These are phyloP conservation scores for Phtheirospermum japonicum DNA, from an alignment of 257 asterid species.

Conservation along the genomic window DNA sequence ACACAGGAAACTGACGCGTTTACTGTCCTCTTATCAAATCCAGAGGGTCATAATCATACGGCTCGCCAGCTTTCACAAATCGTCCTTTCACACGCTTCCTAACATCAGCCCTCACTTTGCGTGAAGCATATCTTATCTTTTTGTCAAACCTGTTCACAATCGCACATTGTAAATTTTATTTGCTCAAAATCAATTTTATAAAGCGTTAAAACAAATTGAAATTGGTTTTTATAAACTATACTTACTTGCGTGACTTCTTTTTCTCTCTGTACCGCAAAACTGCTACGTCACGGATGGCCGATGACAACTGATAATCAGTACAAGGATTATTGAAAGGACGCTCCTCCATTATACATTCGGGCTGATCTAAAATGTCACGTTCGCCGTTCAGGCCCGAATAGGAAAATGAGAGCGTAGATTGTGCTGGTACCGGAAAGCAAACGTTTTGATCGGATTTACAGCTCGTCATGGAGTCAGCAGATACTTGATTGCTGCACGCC, in stretches of 20 bases:
- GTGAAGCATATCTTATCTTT: slow-evolving; percentile 59
- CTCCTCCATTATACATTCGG: slow-evolving; percentile 41
- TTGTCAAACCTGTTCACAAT: slow-evolving; percentile 47
- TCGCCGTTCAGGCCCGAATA: slow-evolving; percentile 35
- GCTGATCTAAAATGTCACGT: slow-evolving; percentile 35
- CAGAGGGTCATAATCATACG: slow-evolving; percentile 64
- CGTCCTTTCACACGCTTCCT: slow-evolving; percentile 82
- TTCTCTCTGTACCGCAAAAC: slow-evolving; percentile 68
- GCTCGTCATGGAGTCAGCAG: slow-evolving; percentile 41
- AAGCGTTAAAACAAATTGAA: background rate
- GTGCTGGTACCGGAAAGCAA: slow-evolving; percentile 35
- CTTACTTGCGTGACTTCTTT: slow-evolving; percentile 68
- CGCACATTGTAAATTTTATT: background rate
- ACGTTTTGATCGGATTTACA: slow-evolving; percentile 43
- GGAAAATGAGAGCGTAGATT: slow-evolving; percentile 40
- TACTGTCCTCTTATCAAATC: slow-evolving; percentile 32
- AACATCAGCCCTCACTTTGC: slow-evolving; percentile 68
- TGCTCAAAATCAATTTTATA: background rate
- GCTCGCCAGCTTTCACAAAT: slow-evolving; percentile 67
- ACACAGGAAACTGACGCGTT: background rate
- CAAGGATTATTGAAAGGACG: slow-evolving; percentile 28
- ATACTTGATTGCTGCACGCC: slow-evolving; percentile 40
- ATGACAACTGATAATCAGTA: slow-evolving; percentile 37
- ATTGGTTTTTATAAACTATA: slow-evolving; percentile 9
- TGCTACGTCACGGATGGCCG: slow-evolving; percentile 53